Evolutionary conservation across 495 filamentous ascomycete genomes (phyloP), one percentile per base, ranked within the genome.

Genomic region (Filosporella fistucella): DNA sequence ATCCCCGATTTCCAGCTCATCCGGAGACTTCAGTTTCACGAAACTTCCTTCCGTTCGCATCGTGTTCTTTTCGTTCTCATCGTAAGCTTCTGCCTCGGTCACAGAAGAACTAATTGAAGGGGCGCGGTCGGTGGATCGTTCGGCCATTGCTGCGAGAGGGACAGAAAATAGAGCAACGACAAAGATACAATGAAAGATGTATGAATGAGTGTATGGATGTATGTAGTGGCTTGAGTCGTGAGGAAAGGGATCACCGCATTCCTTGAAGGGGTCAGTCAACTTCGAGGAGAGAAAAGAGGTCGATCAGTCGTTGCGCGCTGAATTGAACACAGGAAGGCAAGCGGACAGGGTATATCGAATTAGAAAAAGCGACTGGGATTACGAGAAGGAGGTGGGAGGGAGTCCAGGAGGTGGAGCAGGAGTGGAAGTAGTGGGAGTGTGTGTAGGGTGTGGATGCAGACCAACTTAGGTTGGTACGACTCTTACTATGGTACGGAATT

Each of bases 21-120:
- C 50, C 0, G 50, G 44, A 16, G 29, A 29, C 29, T 45, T 54
- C 17, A 56, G 17, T 12, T 47, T 56, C 9, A 40, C 42, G 38
- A 46, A 53, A 28, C 51, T 48, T 11, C 28, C 50, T 9, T 59
- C 49, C 18, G 22, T 23, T 7, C 18, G 2, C 3, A n/a, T 20
- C 42, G 24, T 38, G 26, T 42, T 24, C 43, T 56, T 54, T 42
- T 56, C 50, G 30, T 55, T 49, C 18, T 49, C 45, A 20, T 58
- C 47, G 14, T 24, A 49, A 4, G 35, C 36, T 13, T 56, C 53
- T n/a, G 62, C 57, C 23, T 61, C 59, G 1, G 63, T 57, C 35
- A 61, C 54, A 8, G 70, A 67, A 11, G 68, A 70, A 32, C 60
- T 63, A 42, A 58, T 52, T 13, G 65, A 70, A 14, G 56, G 55